These are phyloP conservation scores for Stephania japonica DNA, from an alignment of 164 flowering plant genomes.

Conservation along the genomic window DNA sequence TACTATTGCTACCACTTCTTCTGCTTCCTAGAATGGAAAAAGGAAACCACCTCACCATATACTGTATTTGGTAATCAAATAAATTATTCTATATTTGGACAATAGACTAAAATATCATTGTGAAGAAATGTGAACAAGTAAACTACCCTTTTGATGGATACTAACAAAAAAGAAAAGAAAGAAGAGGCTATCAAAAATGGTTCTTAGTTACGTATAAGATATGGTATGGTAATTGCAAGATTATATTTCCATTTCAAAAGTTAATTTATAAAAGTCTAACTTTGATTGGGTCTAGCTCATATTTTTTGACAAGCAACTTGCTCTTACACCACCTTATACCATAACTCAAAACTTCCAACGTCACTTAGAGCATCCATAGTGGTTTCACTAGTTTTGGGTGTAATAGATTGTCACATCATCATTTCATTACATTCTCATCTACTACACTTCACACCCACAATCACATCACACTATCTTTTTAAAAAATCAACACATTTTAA, in stretches of 20 bases:
- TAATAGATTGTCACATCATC: too few species aligned
- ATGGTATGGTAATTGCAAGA: not conserved
- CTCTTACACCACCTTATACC: too few species aligned
- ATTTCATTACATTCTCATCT: too few species aligned
- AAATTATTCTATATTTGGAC: not conserved
- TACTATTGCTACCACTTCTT: not conserved
- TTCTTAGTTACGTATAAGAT: not conserved
- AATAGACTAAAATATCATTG: not conserved
- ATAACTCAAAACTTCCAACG: too few species aligned
- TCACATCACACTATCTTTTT: too few species aligned
- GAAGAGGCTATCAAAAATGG: not conserved
- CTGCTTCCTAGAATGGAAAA: not conserved
- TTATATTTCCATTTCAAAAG: not conserved
- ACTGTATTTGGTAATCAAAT: not conserved
- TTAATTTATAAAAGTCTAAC: not conserved
- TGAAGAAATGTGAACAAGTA: not conserved
- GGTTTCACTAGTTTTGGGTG: too few species aligned
- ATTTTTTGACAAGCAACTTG: too few species aligned
- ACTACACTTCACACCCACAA: too few species aligned
- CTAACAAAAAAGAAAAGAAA: not conserved
- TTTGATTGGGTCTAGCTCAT: not conserved
- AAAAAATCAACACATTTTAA: too few species aligned
- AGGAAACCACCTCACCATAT: constrained; percentile 1
- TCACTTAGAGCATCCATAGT: too few species aligned
- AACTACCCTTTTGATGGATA: not conserved